phyloP scores from a whole-genome alignment of 2,329 filamentous ascomycete genomes.

The Leptographium radiaticola region DNA sequence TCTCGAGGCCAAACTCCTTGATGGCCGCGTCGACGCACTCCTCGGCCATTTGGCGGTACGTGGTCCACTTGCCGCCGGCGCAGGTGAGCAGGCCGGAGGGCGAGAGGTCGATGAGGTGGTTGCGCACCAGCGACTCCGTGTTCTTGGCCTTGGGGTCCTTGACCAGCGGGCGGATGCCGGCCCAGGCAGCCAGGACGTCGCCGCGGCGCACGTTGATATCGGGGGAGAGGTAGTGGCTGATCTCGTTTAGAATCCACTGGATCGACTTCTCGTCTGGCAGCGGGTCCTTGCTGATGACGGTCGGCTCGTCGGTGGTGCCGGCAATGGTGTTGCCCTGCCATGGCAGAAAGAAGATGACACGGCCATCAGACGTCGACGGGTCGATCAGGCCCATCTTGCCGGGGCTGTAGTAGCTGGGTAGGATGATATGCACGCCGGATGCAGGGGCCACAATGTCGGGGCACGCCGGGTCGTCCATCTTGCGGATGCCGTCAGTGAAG shows the following conservation, averaged over 20 bases:
- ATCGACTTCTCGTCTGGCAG: constrained; percentile 65
- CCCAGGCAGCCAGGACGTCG: constrained; percentile 72
- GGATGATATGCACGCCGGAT: constrained; percentile 71
- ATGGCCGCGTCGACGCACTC: constrained; percentile 73
- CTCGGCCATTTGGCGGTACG: constrained; percentile 79
- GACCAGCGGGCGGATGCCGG: constrained; percentile 63
- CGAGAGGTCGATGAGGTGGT: constrained; percentile 66
- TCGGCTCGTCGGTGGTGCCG: constrained; percentile 67
- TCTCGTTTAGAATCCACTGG: constrained; percentile 68
- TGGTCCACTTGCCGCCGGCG: constrained; percentile 79
- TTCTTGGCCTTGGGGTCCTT: constrained; percentile 70
- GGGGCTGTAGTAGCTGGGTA: constrained; percentile 68
- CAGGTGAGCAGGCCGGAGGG: constrained; percentile 65
- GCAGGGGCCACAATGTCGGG: constrained; percentile 67
- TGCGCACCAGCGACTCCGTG: constrained; percentile 72
- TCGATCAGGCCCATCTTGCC: constrained; percentile 74
- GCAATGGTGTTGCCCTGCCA: constrained; percentile 83
- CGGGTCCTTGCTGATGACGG: constrained; percentile 53
- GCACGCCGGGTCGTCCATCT: constrained; percentile 60
- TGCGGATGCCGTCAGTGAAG: constrained; percentile 67
- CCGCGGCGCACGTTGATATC: constrained; percentile 62
- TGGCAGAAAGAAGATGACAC: constrained; percentile 76
- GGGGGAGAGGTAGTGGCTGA: constrained; percentile 62
- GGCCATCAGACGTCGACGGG: constrained; percentile 68
- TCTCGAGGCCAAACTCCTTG: constrained; percentile 46